These are phyloP conservation scores for Drosera spatulata DNA, from an alignment of 179 eudicot species.

Conservation along the genomic window DNA sequence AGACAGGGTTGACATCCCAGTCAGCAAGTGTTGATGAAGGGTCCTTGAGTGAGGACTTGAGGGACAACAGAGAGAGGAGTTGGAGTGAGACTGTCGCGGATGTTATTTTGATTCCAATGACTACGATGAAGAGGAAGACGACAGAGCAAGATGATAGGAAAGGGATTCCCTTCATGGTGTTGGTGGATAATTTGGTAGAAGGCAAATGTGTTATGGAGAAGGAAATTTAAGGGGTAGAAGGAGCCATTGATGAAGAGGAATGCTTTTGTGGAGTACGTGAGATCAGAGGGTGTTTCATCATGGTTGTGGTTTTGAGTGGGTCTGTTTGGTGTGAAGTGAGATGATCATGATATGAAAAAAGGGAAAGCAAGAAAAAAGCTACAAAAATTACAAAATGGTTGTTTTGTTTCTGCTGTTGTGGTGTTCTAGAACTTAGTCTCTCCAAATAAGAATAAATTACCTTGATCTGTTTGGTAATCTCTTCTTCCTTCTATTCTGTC, in stretches of 20 bases:
- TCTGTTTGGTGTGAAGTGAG: slow-evolving; percentile 16
- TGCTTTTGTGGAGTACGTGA: slow-evolving; percentile 70
- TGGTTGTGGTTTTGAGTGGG: slow-evolving; percentile 39
- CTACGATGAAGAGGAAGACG: slow-evolving; percentile 17
- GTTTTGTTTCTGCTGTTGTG: not conserved
- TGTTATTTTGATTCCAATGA: slow-evolving; percentile 7
- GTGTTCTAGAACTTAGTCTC: not conserved
- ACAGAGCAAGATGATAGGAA: not conserved
- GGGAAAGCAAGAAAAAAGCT: not conserved
- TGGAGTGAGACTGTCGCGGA: slow-evolving; percentile 24
- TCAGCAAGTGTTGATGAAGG: slow-evolving; percentile 43
- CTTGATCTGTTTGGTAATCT: not conserved
- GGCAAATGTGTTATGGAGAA: slow-evolving; percentile 12
- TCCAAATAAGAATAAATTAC: not conserved
- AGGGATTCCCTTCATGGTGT: slow-evolving; percentile 33
- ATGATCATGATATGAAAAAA: slow-evolving; percentile 7
- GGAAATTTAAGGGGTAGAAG: slow-evolving; percentile 40
- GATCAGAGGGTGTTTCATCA: slow-evolving; percentile 58
- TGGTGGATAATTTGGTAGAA: slow-evolving; percentile 1
- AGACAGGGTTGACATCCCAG: slow-evolving; percentile 40
- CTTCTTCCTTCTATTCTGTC: not conserved
- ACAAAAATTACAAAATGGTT: not conserved
- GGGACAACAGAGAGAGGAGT: slow-evolving; percentile 40
- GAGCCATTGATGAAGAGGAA: slow-evolving; percentile 21
- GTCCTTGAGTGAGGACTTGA: slow-evolving; percentile 65